Evolutionary conservation across 495 filamentous ascomycete species (phyloP).

Genomic region (Penicillium goetzii): DNA sequence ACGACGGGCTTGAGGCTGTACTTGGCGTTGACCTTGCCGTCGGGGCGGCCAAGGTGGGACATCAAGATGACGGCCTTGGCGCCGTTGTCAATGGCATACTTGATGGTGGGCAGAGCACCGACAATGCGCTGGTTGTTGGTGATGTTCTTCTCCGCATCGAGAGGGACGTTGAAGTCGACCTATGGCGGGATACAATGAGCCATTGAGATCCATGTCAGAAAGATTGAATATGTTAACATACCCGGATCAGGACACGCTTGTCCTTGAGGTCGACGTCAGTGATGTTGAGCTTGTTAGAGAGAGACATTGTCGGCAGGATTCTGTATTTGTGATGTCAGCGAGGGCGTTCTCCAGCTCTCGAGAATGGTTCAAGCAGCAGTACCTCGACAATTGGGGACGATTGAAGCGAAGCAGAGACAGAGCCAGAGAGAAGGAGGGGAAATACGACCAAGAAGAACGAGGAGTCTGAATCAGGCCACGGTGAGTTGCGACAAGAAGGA

Average conservation of each 20-base stretch:
- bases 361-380: not conserved
- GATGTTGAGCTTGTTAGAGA: slow-evolving; percentile 96
- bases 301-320: slow-evolving; percentile 73
- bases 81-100: slow-evolving; percentile 91
- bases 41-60: slow-evolving; percentile 96
- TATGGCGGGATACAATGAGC: slow-evolving; percentile 41
- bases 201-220: slow-evolving; percentile 4
- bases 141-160: slow-evolving; percentile 86
- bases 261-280: slow-evolving; percentile 94
- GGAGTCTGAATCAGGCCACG: slow-evolving; percentile 34
- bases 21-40: slow-evolving; percentile 86
- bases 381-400: slow-evolving; percentile 21
- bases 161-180: slow-evolving; percentile 99
- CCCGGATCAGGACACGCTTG: slow-evolving; percentile 96
- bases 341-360: not conserved
- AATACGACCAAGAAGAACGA: slow-evolving; percentile 6
- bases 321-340: slow-evolving; percentile 26
- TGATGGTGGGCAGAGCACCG: slow-evolving; percentile 96
- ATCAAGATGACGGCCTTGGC: slow-evolving; percentile 96
- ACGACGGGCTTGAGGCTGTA: slow-evolving; percentile 94
- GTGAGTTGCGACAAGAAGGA: slow-evolving; percentile 34
- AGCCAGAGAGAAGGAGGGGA: slow-evolving; percentile 10
- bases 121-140: slow-evolving; percentile 99
- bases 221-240: slow-evolving; percentile 52
- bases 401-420: slow-evolving; percentile 15